Percentiles rank a stretch among this genome's conserved stretches.
Evolutionary conservation across 345 rosid species (phyloP).

Genomic region (Melaleuca alternifolia): DNA sequence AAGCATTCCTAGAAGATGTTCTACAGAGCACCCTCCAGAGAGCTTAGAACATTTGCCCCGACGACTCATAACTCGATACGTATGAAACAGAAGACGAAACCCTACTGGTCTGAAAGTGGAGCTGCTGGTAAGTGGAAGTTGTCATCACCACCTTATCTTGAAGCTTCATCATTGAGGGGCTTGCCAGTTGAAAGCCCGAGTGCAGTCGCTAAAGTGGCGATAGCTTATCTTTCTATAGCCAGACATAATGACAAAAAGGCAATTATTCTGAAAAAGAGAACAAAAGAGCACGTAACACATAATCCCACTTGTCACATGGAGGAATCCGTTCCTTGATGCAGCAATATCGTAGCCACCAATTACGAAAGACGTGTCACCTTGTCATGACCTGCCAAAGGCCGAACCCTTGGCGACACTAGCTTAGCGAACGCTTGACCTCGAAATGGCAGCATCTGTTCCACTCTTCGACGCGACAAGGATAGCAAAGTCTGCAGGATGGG

Average conservation of each 20-base stretch:
- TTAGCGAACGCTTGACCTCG: not conserved
- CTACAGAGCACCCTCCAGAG: not conserved
- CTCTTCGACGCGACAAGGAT: not conserved
- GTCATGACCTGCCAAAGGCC: not conserved
- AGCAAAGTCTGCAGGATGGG: not conserved
- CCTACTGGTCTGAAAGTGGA: not conserved
- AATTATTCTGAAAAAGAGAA: not conserved
- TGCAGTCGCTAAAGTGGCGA: no score
- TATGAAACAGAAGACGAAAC: not conserved
- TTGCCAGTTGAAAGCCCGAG: no score
- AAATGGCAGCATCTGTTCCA: not conserved
- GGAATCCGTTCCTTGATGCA: no score
- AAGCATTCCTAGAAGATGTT: not conserved
- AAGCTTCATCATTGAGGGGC: not conserved
- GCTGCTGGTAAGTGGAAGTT: not conserved
- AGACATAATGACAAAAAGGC: not conserved
- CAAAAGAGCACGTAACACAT: not conserved
- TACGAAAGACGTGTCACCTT: not conserved
- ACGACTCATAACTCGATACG: not conserved
- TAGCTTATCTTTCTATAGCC: not conserved
- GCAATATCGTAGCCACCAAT: not conserved
- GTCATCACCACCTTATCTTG: not conserved
- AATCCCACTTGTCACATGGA: not conserved
- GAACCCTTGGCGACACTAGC: not conserved
- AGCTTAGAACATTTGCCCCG: not conserved